phyloP scores from a whole-genome alignment of 2,329 filamentous ascomycete genomes.

The Trichoderma aggressivum region DNA sequence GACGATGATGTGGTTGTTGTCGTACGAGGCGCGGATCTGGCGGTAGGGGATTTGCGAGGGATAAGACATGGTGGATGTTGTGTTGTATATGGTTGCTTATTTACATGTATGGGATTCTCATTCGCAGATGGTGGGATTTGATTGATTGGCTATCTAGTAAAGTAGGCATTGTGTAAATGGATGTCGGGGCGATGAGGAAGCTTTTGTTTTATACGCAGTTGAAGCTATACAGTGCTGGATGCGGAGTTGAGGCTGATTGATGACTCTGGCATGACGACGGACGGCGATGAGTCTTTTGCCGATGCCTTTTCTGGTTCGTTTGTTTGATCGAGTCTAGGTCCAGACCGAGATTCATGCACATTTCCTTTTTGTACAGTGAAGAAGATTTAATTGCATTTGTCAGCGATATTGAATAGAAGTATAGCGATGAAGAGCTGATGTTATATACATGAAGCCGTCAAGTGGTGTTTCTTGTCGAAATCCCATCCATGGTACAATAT shows the following conservation, averaged over 20 bases:
- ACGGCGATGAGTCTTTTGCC: conserved; percentile 14
- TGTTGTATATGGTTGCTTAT: too few species aligned
- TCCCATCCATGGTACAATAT: too few species aligned
- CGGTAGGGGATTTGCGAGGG: conserved; percentile 35
- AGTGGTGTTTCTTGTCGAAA: too few species aligned
- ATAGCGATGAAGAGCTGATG: not conserved
- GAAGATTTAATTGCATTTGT: not conserved
- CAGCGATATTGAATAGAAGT: not conserved
- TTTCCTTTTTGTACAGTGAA: not conserved
- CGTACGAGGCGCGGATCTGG: conserved; percentile 52
- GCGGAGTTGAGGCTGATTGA: conserved; percentile 14
- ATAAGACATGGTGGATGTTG: not conserved
- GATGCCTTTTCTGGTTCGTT: not conserved
- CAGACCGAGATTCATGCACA: not conserved
- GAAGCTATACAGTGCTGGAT: not conserved
- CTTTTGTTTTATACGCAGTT: not conserved
- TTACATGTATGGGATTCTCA: not conserved
- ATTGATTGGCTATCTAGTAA: not conserved
- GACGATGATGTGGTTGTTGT: conserved; percentile 52
- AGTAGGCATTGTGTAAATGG: not conserved
- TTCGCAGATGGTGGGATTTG: not conserved
- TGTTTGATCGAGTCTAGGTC: not conserved
- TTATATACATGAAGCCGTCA: not conserved
- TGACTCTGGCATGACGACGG: conserved; percentile 15
- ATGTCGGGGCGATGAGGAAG: not conserved